These are phyloP conservation scores for Mycena polygramma DNA, from an alignment of 768 basidiomycete species.

Conservation along the genomic window DNA sequence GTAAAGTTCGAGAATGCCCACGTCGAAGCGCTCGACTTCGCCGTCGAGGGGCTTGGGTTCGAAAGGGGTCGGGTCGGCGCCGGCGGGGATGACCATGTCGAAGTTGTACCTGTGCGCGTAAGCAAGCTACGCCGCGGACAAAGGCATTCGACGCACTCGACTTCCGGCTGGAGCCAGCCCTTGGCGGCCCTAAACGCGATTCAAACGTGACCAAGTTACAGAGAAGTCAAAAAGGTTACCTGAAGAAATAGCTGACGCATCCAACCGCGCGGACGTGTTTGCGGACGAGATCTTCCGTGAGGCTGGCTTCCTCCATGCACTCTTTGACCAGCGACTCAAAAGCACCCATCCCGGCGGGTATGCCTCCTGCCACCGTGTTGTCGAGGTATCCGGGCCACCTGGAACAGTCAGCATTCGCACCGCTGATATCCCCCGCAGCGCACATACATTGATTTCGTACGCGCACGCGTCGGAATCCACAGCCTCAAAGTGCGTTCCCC, in stretches of 20 bases:
- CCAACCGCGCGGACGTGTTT: constrained; percentile 73
- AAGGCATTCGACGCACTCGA: constrained; percentile 68
- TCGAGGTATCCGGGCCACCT: constrained; percentile 91
- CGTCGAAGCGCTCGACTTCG: constrained; percentile 95
- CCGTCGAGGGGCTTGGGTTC: constrained; percentile 86
- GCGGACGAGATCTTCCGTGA: constrained; percentile 74
- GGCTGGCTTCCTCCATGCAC: constrained; percentile 92
- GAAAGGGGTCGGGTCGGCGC: constrained; percentile 61
- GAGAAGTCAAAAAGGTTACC: constrained; percentile 50
- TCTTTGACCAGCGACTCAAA: constrained; percentile 90
- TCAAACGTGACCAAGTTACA: not conserved
- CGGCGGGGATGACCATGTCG: constrained; percentile 78
- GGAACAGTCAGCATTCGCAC: no score
- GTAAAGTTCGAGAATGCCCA: constrained; percentile 46
- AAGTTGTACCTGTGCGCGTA: constrained; percentile 76
- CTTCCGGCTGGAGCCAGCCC: constrained; percentile 90
- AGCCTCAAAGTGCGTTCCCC: constrained; percentile 63
- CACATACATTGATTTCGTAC: constrained; percentile 90
- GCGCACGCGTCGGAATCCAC: constrained; percentile 91
- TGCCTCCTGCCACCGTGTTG: constrained; percentile 94
- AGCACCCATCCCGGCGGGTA: constrained; percentile 80
- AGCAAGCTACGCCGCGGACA: constrained; percentile 1
- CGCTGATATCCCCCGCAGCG: not conserved
- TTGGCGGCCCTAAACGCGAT: constrained; percentile 58
- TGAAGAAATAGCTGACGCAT: constrained; percentile 85